Evolutionary conservation across 306 rosid genomes (phyloP).

Genomic region (Nissolia schottii): DNA sequence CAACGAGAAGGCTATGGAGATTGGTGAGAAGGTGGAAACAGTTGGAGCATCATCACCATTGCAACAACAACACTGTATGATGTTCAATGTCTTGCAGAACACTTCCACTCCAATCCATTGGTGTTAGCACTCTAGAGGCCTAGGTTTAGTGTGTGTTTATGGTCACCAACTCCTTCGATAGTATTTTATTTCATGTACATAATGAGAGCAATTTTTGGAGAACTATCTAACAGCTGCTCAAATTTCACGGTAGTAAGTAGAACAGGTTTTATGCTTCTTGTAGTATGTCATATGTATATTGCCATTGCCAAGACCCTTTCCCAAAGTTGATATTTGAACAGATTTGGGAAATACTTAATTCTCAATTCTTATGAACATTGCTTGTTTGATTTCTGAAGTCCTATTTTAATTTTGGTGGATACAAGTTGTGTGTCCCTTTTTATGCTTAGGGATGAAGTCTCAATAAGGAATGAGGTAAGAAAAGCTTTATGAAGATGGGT

Average conservation of each 20-base stretch:
- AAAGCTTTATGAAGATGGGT: too few relatives aligned
- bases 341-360: too few relatives aligned
- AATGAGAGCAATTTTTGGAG: neutral
- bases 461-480: too few relatives aligned
- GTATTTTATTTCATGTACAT: neutral
- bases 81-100: constrained; percentile 10
- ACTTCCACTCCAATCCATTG: constrained; percentile 17
- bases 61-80: constrained; percentile 30
- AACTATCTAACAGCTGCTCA: neutral
- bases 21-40: constrained; percentile 1
- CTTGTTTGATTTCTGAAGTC: too few relatives aligned
- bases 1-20: neutral
- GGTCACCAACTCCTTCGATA: neutral
- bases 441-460: too few relatives aligned
- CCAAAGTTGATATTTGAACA: neutral
- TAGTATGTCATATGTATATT: neutral
- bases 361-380: too few relatives aligned
- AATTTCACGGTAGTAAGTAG: neutral
- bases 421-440: too few relatives aligned
- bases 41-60: constrained; percentile 15
- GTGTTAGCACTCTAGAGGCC: neutral
- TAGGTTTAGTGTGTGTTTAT: neutral
- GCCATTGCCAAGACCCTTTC: neutral
- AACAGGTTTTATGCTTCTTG: neutral
- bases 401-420: too few relatives aligned